These are phyloP conservation scores for Stagonosporopsis vannaccii DNA, from an alignment of 2,329 filamentous ascomycete species.

Conservation along the genomic window DNA sequence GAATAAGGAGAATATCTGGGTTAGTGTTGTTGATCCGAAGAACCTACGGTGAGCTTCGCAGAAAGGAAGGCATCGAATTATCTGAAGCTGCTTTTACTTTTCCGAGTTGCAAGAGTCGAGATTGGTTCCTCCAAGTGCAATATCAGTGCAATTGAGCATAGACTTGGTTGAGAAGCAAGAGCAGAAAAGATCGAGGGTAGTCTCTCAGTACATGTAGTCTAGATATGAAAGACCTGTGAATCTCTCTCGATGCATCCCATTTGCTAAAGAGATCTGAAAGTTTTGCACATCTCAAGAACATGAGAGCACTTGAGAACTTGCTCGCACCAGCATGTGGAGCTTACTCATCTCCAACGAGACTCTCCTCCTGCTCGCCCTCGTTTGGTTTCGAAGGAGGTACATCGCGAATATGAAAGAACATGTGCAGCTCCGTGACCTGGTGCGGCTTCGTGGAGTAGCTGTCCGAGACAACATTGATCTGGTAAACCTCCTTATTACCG, in stretches of 20 bases:
- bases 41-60: slow-evolving; percentile 3
- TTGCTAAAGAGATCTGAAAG: not conserved
- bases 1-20: slow-evolving; percentile 27
- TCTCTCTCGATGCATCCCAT: not conserved
- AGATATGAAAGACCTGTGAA: not conserved
- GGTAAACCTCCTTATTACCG: slow-evolving; percentile 26
- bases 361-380: not conserved
- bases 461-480: slow-evolving; percentile 22
- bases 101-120: too few relatives aligned
- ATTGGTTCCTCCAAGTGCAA: too few relatives aligned
- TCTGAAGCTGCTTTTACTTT: too few relatives aligned
- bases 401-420: slow-evolving; percentile 27
- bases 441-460: not conserved
- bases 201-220: not conserved
- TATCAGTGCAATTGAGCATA: too few relatives aligned
- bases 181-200: too few relatives aligned
- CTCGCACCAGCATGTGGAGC: not conserved
- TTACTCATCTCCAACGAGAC: too few relatives aligned
- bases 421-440: slow-evolving; percentile 7
- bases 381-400: slow-evolving; percentile 8
- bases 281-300: not conserved
- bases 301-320: not conserved
- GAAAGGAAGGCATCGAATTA: too few relatives aligned
- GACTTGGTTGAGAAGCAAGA: too few relatives aligned
- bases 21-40: slow-evolving; percentile 19